Base-by-base conservation (phyloP, 352 stramenopile genomes). In the Pythium coloratum region DNA sequence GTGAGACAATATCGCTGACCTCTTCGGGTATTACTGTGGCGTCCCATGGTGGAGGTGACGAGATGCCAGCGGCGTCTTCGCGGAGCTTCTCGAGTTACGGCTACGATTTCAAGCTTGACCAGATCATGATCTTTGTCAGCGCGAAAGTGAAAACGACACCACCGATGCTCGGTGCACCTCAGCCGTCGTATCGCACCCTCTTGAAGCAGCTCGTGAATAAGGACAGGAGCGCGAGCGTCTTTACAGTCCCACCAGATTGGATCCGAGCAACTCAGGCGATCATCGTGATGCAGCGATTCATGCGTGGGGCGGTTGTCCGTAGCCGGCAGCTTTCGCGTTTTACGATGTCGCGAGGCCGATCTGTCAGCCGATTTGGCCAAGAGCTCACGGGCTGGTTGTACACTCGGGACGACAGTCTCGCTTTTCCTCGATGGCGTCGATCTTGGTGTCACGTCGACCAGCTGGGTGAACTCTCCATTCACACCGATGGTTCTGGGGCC, bases 321-420 rank as follows among this genome's bases (percentile, higher is more conserved):
- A 82, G 78, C 32, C 78, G 81, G 12, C 85, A 82, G 44, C 88
- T 92, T 74, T 69, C 91, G 33, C 81, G 80, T 2, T 56, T 89
- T 24, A 80, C 79, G 2, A 32, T 92, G 54, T 62, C 80, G 24
- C 79, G 76, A 62, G 83, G 76, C 67, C 77, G 80, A 12, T 94
- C 76, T 76, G 65, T 81, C 62, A 80, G 83, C 34, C 86, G 82
- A 56, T 63, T 84, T 78, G 74, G 76, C 3, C 80, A 79, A 30
- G 82, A 90, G 38, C 77, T 81, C 55, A 91, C 92, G 78, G 86
- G 89, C 2, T 96, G 89, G 89, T 64, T 96, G 33, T 96, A 89
- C 65, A 89, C 77, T 7, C 64, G 87, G 68, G 89, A 95, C 47
- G 86, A 95, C 44, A 90, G 83, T 14, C 78, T 96, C 10, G 84